Base-by-base conservation (phyloP, 129 eudicot species). In the Artemisia tridentata region DNA sequence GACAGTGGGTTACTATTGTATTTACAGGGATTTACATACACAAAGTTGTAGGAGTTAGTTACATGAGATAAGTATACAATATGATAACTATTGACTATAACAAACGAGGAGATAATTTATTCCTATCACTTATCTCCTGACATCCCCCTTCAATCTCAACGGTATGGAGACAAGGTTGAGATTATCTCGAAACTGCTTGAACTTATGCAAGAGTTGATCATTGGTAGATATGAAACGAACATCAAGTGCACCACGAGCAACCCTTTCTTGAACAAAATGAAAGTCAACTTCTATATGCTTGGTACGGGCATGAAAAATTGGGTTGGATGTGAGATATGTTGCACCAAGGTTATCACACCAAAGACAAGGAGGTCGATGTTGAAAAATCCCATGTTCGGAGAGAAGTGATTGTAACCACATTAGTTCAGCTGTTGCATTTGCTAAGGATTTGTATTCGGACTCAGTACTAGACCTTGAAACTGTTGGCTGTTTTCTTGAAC, bases 391-490 rank as follows among this genome's bases (percentile, higher is more conserved):
- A 49, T 12, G 54, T 49, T 49, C 54, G 3, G 4, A 49, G 3
- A 49, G 54, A 12, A 49, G 54, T 49, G 54, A 49, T 49, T 49
- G 54, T 49, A 49, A 49, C 54, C 54, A 49, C 54, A 49, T 49
- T 13, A 49, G 13, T 59, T 59, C 65, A 20, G 43, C 65, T 1
- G 65, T 59, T 4, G 25, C 65, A 59, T 59, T 59, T 3, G 43
- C 65, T 8, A 59, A 19, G 2, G 65, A 19, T 23, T 59, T 59
- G 15, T 25, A 59, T 20, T 59, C 65, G 2, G 65, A 34, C 11
- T 59, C 43, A 2, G 65, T 59, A 20, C 65, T 23, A 12, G 63
- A 57, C 4, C 27, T 29, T 7, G 34, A 57, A 20, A 57, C 63
- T 9, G 63, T 57, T 8, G 65, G 65, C 2, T 21, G 65, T 11